A percentile compares a stretch with the other conserved stretches of the same genome.
These are phyloP conservation scores for Dryas integrifolia DNA, from an alignment of 331 rosid genomes.

Conservation along the genomic window DNA sequence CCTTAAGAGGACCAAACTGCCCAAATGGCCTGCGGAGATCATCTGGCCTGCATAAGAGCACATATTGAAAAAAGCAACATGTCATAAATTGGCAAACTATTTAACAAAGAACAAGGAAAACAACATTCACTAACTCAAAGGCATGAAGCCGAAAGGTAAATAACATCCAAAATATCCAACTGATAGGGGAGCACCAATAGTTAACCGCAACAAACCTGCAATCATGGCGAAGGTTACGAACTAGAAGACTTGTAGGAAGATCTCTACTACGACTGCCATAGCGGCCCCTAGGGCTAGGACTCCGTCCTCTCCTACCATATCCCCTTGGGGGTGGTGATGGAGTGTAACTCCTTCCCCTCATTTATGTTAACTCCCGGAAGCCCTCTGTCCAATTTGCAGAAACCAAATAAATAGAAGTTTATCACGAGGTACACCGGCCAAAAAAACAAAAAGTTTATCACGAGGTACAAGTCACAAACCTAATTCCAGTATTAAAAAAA, in stretches of 20 bases:
- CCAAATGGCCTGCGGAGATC: constrained; percentile 96
- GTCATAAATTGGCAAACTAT: background rate
- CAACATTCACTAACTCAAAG: too few species aligned
- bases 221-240: constrained; percentile 96
- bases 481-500: background rate
- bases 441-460: background rate
- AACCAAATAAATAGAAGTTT: background rate
- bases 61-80: constrained; percentile 1
- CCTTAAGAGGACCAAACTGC: constrained; percentile 88
- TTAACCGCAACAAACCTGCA: constrained; percentile 55
- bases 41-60: constrained; percentile 57
- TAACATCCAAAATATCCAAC: background rate
- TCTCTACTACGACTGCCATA: constrained; percentile 70
- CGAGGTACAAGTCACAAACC: background rate
- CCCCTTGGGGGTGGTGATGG: constrained; percentile 90
- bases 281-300: constrained; percentile 96
- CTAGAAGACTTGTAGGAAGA: constrained; percentile 91
- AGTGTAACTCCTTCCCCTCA: constrained; percentile 95
- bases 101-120: background rate
- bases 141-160: background rate
- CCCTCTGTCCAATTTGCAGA: background rate
- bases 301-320: constrained; percentile 79
- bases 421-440: background rate
- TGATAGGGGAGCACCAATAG: background rate
- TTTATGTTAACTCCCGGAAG: constrained; percentile 12